phyloP scores from a whole-genome alignment of 441 rosid genomes.

The Mallotus japonicus region DNA sequence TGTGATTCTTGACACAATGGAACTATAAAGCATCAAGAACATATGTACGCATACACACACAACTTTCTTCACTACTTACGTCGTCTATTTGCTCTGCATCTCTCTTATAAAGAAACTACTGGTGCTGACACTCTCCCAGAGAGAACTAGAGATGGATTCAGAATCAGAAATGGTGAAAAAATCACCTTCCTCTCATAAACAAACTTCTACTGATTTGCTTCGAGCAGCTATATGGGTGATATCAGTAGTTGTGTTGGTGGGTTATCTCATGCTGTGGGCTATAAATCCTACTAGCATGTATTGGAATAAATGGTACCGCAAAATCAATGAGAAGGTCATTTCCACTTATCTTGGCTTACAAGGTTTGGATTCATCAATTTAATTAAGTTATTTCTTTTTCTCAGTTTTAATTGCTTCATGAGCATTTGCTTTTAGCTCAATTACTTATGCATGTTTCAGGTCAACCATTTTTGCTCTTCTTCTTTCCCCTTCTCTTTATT shows the following conservation, averaged over 20 bases:
- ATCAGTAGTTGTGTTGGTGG: constrained; percentile 29
- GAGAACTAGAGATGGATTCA: constrained; percentile 11
- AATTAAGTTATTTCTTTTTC: neutral
- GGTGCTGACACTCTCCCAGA: neutral
- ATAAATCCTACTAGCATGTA: constrained; percentile 39
- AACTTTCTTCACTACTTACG: no score
- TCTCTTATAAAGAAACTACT: neutral
- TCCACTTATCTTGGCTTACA: constrained; percentile 37
- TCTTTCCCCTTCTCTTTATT: constrained; percentile 43
- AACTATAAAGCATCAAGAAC: no score
- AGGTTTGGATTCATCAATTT: constrained; percentile 23
- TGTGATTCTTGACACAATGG: no score
- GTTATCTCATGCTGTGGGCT: constrained; percentile 41
- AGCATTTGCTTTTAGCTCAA: neutral
- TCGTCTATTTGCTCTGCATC: neutral
- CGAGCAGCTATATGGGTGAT: constrained; percentile 19
- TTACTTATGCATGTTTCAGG: constrained; percentile 24
- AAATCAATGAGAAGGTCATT: constrained; percentile 16
- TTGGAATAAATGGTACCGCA: constrained; percentile 17
- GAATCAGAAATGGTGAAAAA: constrained; percentile 13
- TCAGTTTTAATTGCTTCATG: no score
- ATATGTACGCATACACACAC: no score
- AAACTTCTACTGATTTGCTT: neutral
- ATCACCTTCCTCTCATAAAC: constrained; percentile 3
- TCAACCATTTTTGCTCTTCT: constrained; percentile 27